A percentile compares a stretch with the other conserved stretches of the same genome.
These are phyloP conservation scores for Neopestalotiopsis sp. DNA, from an alignment of 2,329 filamentous ascomycete genomes.

Conservation along the genomic window DNA sequence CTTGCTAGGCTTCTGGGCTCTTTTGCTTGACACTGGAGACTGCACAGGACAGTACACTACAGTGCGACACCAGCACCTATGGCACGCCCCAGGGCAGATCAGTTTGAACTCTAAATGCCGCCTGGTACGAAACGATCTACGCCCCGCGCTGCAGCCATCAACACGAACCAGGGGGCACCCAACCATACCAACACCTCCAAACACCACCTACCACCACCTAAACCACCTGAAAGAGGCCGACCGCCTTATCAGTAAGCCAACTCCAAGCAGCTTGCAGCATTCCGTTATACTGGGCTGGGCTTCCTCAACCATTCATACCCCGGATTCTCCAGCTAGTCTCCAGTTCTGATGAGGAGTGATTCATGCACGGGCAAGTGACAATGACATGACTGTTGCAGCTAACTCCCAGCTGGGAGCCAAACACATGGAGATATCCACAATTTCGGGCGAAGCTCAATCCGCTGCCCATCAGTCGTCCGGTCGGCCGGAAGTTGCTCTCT, in stretches of 20 bases:
- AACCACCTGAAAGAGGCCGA: neutral
- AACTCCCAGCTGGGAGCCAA: neutral
- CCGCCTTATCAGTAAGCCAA: neutral
- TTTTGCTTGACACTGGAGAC: too few relatives aligned
- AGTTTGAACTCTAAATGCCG: neutral
- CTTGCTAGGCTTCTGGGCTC: too few relatives aligned
- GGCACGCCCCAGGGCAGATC: neutral
- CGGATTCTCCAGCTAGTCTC: neutral
- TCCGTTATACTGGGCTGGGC: too few relatives aligned
- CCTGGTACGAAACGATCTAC: neutral
- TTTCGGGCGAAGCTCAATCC: slow-evolving; percentile 1
- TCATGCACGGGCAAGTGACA: neutral
- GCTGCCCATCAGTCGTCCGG: neutral
- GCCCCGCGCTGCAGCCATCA: neutral
- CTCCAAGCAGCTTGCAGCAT: neutral
- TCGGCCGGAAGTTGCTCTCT: neutral
- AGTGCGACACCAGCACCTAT: neutral
- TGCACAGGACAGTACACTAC: too few relatives aligned
- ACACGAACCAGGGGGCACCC: neutral
- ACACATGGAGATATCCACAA: neutral
- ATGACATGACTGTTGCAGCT: neutral
- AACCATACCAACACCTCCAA: too few relatives aligned
- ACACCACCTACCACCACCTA: neutral
- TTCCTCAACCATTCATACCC: neutral
- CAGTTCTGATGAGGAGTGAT: neutral